These are phyloP conservation scores for Urochloa ruziziensis DNA, from an alignment of 176 grass and related monocot species.

Conservation along the genomic window DNA sequence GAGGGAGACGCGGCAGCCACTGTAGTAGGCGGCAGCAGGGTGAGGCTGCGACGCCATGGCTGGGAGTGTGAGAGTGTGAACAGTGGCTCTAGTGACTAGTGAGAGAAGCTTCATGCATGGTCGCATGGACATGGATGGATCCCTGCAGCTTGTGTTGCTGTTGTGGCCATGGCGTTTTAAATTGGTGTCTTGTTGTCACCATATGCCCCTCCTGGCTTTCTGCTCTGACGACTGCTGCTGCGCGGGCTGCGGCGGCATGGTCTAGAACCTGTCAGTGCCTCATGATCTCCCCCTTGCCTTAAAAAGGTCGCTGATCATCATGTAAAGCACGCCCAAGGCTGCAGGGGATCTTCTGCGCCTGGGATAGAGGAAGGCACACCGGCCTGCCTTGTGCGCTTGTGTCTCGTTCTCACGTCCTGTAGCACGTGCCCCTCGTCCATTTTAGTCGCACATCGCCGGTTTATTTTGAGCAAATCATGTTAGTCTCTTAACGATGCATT, in stretches of 20 bases:
- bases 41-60: neutral
- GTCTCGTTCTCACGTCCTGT: neutral
- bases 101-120: slow-evolving; percentile 42
- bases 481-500: neutral
- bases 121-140: neutral
- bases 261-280: slow-evolving; percentile 49
- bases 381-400: neutral
- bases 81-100: neutral
- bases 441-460: neutral
- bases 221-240: neutral
- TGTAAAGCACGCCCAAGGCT: neutral
- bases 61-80: neutral
- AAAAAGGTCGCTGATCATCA: slow-evolving; percentile 32
- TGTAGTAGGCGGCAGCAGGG: neutral
- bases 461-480: neutral
- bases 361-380: neutral
- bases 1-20: too few relatives aligned
- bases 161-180: slow-evolving; percentile 27
- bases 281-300: neutral
- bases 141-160: neutral
- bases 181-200: slow-evolving; percentile 30
- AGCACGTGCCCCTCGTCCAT: neutral
- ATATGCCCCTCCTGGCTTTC: neutral
- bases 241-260: neutral
- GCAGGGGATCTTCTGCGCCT: slow-evolving; percentile 31